A percentile compares a stretch with the other conserved stretches of the same genome.
Evolutionary conservation across 202 grass and related monocot species (phyloP).

Genomic region (Miscanthus sacchariflorus): DNA sequence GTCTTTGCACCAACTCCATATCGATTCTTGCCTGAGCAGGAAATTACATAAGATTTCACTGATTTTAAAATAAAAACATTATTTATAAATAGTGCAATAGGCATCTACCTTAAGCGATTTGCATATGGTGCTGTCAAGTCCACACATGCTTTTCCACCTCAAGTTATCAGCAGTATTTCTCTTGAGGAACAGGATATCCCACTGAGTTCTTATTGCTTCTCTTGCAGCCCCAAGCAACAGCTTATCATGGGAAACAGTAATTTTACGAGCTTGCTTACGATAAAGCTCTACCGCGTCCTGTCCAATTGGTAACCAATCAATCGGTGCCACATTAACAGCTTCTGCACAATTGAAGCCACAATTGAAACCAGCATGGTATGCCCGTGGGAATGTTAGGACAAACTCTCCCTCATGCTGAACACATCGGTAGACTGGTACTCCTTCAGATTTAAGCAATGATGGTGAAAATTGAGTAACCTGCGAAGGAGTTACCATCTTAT

Average conservation of each 20-base stretch:
- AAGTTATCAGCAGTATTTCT: conserved; percentile 78
- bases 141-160: conserved; percentile 82
- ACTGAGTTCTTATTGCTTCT: conserved; percentile 93
- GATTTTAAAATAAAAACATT: conserved; percentile 31
- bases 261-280: conserved; percentile 81
- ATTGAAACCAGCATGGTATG: conserved; percentile 95
- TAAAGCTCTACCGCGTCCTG: conserved; percentile 91
- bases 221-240: conserved; percentile 80
- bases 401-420: conserved; percentile 85
- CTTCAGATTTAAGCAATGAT: conserved; percentile 80
- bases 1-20: conserved; percentile 62
- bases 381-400: conserved; percentile 87
- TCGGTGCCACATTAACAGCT: conserved; percentile 94
- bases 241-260: conserved; percentile 93
- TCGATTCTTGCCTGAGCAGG: conserved; percentile 69
- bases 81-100: background rate
- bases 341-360: conserved; percentile 97
- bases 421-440: conserved; percentile 81
- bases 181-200: conserved; percentile 83
- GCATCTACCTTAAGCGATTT: conserved; percentile 80
- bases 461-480: conserved; percentile 96
- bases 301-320: conserved; percentile 95
- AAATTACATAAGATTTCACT: conserved; percentile 45
- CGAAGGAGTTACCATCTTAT: conserved; percentile 25
- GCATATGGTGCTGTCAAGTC: conserved; percentile 69